These are phyloP conservation scores for Orbilia blumenaviensis DNA, from an alignment of 2,329 filamentous ascomycete species.

Conservation along the genomic window DNA sequence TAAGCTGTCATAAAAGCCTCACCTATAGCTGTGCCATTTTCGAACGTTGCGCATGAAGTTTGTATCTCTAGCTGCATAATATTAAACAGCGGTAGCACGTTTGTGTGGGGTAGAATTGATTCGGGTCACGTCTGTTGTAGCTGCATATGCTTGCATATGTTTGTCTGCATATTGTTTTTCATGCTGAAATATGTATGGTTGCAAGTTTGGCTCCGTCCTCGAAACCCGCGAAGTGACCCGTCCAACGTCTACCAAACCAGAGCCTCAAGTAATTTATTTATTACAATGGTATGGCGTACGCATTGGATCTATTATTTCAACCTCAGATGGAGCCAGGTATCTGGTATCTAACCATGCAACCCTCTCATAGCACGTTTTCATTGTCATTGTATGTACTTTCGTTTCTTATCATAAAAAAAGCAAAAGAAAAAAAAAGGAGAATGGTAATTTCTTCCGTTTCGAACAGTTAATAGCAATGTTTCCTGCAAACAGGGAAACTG, in stretches of 20 bases:
- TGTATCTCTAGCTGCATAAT: not conserved
- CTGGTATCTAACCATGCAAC: not conserved
- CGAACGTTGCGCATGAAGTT: slow-evolving; percentile 4
- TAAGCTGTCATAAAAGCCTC: not conserved
- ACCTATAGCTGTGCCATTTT: slow-evolving; percentile 2
- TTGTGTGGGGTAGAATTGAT: slow-evolving; percentile 1
- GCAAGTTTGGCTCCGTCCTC: no score
- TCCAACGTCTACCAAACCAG: no score
- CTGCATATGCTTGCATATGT: not conserved
- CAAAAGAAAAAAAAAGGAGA: not conserved
- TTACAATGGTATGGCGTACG: no score
- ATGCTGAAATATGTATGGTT: not conserved
- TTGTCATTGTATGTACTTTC: slow-evolving; percentile 20
- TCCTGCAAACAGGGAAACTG: slow-evolving; percentile 11
- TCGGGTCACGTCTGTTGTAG: not conserved
- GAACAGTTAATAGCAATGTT: not conserved
- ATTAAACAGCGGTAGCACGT: no score
- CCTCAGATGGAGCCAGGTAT: not conserved
- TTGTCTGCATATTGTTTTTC: not conserved
- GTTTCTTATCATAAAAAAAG: not conserved
- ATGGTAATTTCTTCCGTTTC: slow-evolving; percentile 22
- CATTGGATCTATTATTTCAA: no score
- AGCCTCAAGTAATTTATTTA: no score
- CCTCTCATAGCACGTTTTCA: not conserved
- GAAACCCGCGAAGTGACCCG: no score